Evolutionary conservation across 495 filamentous ascomycete species (phyloP).

Genomic region (Aspergillus steynii): DNA sequence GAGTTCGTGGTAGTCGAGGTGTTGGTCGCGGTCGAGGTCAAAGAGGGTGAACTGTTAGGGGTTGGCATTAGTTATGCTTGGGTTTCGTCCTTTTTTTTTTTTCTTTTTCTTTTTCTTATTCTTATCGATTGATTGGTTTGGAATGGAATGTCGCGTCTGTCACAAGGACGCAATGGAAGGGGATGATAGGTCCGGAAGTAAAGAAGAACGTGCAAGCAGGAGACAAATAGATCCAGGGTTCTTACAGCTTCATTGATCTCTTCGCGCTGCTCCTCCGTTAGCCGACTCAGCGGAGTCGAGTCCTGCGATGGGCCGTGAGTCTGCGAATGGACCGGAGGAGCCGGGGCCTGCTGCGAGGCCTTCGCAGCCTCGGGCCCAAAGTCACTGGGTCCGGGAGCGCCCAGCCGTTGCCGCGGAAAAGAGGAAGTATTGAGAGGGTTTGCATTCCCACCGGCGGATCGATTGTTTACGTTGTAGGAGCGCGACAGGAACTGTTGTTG

Average conservation of each 20-base stretch:
- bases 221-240: slow-evolving; percentile 7
- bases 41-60: slow-evolving; percentile 81
- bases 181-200: too few species aligned
- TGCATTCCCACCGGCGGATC: slow-evolving; percentile 42
- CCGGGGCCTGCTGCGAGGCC: slow-evolving; percentile 29
- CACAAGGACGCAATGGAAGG: background rate
- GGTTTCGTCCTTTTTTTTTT: slow-evolving; percentile 3
- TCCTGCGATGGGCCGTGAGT: slow-evolving; percentile 42
- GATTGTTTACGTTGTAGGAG: slow-evolving; percentile 49
- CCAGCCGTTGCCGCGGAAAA: slow-evolving; percentile 41
- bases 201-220: background rate
- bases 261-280: slow-evolving; percentile 84
- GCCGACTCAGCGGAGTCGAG: slow-evolving; percentile 48
- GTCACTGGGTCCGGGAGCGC: slow-evolving; percentile 27
- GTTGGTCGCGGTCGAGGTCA: slow-evolving; percentile 92
- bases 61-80: slow-evolving; percentile 13
- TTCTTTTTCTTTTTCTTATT: slow-evolving; percentile 4
- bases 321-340: slow-evolving; percentile 32
- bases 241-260: slow-evolving; percentile 88
- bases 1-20: slow-evolving; percentile 96
- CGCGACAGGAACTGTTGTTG: slow-evolving; percentile 52
- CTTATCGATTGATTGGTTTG: background rate
- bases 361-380: slow-evolving; percentile 34
- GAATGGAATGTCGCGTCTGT: background rate
- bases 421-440: slow-evolving; percentile 51